Base-by-base conservation (phyloP, 495 filamentous ascomycete species). In the Aspergillus cavernicola region DNA sequence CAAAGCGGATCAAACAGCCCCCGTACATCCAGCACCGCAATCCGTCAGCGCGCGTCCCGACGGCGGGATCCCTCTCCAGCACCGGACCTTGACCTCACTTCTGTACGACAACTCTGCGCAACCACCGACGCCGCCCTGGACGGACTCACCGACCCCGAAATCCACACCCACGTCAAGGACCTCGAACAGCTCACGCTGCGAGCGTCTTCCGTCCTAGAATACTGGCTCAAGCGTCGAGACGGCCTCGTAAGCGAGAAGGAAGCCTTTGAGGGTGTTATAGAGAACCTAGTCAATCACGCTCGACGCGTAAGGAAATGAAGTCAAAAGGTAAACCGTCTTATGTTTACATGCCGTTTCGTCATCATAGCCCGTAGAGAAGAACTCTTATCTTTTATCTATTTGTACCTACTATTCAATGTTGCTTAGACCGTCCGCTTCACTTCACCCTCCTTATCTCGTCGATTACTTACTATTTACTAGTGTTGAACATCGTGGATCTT, bases 241-340 rank as follows among this genome's bases (percentile, higher is more conserved):
- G 86, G 87, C 47, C 87, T 91, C 49, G 73, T 95, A 49, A 84
- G 87, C 23, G 92, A 99, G 57, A 88, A 95, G 60, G 92, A 97
- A 70, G 89, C 90, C 6, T 97, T 99, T 75, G 93, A 99, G 63
- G 89, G 88, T 0, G 93, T 99, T 8, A 96, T 99, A 77, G 95
- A 97, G 72, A 96, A 97, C 66, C 72, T 99, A 52, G 93, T 99
- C 37, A 93, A 87, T 68, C 93, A 96, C 74, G 93, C 95, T 8
- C 79, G 90, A 70, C 89, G 92, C 65, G 85, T 89, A 41, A 77
- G 93, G 64, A 93, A 92, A 69, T 80, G 66, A 63, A 54, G 19
- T 10, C 6, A 26, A 16, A 41, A 48, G 23, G 31, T 12, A 52
- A 28, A 48, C 9, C 20, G 6, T 5, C 16, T 28, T 26, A 4